A percentile compares a stretch with the other conserved stretches of the same genome.
These are phyloP conservation scores for Cruciata laevipes DNA, from an alignment of 257 asterid species.

Conservation along the genomic window DNA sequence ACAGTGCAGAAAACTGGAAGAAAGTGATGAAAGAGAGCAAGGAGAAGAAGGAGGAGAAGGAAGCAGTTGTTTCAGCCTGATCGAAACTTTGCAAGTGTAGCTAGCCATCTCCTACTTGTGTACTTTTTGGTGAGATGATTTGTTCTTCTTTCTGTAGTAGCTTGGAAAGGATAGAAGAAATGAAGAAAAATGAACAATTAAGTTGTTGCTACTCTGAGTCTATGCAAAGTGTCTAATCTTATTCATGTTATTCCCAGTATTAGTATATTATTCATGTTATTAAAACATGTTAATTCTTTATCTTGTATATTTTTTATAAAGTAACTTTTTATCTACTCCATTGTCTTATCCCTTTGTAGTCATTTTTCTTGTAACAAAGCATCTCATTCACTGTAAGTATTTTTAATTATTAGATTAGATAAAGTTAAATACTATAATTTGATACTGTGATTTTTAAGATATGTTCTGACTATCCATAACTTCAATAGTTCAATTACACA, in stretches of 20 bases:
- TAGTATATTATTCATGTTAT: neutral
- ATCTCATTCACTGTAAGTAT: too few relatives aligned
- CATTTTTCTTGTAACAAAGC: too few relatives aligned
- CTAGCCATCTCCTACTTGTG: neutral
- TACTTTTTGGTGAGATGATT: neutral
- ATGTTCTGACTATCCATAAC: too few relatives aligned
- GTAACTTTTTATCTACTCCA: too few relatives aligned
- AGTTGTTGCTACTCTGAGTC: neutral
- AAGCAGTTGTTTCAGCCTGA: constrained; percentile 41
- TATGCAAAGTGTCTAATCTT: neutral
- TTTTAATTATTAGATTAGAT: too few relatives aligned
- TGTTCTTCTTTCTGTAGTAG: neutral
- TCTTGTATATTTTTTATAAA: too few relatives aligned
- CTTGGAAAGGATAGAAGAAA: neutral
- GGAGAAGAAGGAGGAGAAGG: constrained; percentile 39
- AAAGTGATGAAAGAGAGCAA: constrained; percentile 46
- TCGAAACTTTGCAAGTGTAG: neutral
- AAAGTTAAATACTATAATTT: too few relatives aligned
- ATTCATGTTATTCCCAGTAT: neutral
- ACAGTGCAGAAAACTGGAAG: constrained; percentile 90
- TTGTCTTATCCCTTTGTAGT: too few relatives aligned
- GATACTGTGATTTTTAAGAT: too few relatives aligned
- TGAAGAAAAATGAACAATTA: neutral
- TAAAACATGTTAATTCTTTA: too few relatives aligned
- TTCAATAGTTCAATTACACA: too few relatives aligned